phyloP scores from a whole-genome alignment of 306 rosid genomes.

The Inga leiocalycina region DNA sequence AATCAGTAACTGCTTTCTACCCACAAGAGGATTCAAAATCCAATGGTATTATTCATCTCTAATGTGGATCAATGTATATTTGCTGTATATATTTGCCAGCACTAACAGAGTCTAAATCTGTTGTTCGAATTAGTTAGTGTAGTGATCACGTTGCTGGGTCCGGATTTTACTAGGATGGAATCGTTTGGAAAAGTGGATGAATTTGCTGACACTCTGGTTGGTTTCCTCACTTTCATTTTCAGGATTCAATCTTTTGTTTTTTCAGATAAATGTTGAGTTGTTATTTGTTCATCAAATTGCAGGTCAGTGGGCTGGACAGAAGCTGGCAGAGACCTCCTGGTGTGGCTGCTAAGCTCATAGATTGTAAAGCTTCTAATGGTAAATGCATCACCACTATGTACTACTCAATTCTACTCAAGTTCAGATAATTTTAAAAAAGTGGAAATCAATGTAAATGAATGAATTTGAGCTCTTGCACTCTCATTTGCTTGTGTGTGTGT shows the following conservation, averaged over 20 bases:
- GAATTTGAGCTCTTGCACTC: not conserved
- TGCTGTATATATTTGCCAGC: not conserved
- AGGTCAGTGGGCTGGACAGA: conserved; percentile 93
- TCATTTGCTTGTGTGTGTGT: not conserved
- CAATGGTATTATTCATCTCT: conserved; percentile 56
- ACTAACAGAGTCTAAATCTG: not conserved
- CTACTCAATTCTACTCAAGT: not conserved
- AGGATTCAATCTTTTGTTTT: not conserved
- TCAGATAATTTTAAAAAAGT: not conserved
- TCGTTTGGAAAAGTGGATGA: conserved; percentile 94
- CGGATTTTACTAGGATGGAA: conserved; percentile 93
- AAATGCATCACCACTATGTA: not conserved
- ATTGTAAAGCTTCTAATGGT: conserved; percentile 68
- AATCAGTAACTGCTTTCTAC: conserved; percentile 85
- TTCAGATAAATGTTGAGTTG: conserved; percentile 10
- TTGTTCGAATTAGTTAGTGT: conserved; percentile 76
- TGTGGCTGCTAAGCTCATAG: conserved; percentile 82
- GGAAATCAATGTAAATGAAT: not conserved
- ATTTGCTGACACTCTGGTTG: conserved; percentile 92
- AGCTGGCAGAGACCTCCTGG: conserved; percentile 95
- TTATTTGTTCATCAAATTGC: conserved; percentile 1
- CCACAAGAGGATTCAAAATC: conserved; percentile 62
- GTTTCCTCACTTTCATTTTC: conserved; percentile 4
- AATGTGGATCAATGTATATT: conserved; percentile 15
- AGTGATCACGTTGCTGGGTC: conserved; percentile 83